These are phyloP conservation scores for Cryoendolithus antarcticus DNA, from an alignment of 2,329 filamentous ascomycete species.

Conservation along the genomic window DNA sequence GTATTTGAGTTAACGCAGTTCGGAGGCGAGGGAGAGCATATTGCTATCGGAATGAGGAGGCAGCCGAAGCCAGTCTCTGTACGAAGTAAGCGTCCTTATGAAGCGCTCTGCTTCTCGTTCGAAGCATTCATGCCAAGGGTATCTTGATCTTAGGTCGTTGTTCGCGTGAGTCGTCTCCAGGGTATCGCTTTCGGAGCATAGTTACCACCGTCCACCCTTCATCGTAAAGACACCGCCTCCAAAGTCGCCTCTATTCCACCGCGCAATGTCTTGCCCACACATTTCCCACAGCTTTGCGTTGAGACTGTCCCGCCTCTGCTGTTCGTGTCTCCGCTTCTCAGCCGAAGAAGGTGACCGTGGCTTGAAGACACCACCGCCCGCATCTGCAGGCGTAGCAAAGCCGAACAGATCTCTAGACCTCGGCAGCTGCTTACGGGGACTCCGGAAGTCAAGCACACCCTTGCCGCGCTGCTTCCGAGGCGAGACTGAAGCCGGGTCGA, in stretches of 20 bases:
- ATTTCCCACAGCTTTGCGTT: conserved; percentile 15
- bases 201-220: conserved; percentile 22
- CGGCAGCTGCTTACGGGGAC: conserved; percentile 2
- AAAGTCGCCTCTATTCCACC: conserved; percentile 26
- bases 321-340: conserved; percentile 9
- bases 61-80: too few species aligned
- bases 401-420: conserved; percentile 7
- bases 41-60: too few species aligned
- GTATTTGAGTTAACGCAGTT: too few species aligned
- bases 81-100: too few species aligned
- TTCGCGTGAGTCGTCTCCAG: too few species aligned
- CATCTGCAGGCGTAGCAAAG: background rate
- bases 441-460: conserved; percentile 15
- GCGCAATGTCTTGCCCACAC: conserved; percentile 19
- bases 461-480: conserved; percentile 5
- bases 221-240: conserved; percentile 15
- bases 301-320: conserved; percentile 5
- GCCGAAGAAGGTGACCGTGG: conserved; percentile 8
- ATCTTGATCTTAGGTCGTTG: too few species aligned
- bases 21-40: too few species aligned
- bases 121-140: too few species aligned
- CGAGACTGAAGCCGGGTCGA: background rate
- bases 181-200: too few species aligned
- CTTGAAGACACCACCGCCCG: conserved; percentile 6
- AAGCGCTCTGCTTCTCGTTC: too few species aligned